Evolutionary conservation across 352 stramenopile species (phyloP).

Genomic region (Pythium brachiatum): DNA sequence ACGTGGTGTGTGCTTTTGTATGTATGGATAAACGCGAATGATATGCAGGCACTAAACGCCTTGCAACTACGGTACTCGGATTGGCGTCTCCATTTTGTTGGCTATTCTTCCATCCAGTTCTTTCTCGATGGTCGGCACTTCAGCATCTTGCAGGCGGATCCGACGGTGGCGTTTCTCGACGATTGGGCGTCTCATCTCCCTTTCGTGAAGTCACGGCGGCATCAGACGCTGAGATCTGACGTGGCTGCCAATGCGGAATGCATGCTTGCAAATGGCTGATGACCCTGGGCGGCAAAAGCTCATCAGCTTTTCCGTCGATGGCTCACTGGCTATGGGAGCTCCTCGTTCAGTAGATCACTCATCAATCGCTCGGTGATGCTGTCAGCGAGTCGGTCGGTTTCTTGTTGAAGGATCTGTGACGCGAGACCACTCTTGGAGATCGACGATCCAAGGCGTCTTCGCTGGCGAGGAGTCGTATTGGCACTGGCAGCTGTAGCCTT

Average conservation of each 20-base stretch:
- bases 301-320: not conserved
- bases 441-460: not conserved
- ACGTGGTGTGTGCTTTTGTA: not conserved
- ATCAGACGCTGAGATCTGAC: conserved; percentile 27
- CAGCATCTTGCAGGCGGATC: conserved; percentile 14
- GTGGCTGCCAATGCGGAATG: conserved; percentile 13
- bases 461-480: not conserved
- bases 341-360: conserved; percentile 8
- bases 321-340: not conserved
- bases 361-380: conserved; percentile 22
- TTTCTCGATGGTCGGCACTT: conserved; percentile 11
- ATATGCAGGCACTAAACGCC: not conserved
- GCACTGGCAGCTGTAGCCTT: not conserved
- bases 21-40: not conserved
- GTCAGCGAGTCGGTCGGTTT: conserved; percentile 16
- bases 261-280: conserved; percentile 10
- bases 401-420: conserved; percentile 15
- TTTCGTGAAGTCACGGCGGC: conserved; percentile 14
- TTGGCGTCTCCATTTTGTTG: not conserved
- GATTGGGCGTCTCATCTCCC: conserved; percentile 9
- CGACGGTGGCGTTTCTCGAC: conserved; percentile 5
- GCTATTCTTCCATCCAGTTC: not conserved
- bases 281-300: too few species aligned
- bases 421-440: not conserved
- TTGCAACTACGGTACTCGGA: not conserved